Conservation (phyloP, 768 basidiomycete genomes). For the Pleurotus pulmonarius region DNA sequence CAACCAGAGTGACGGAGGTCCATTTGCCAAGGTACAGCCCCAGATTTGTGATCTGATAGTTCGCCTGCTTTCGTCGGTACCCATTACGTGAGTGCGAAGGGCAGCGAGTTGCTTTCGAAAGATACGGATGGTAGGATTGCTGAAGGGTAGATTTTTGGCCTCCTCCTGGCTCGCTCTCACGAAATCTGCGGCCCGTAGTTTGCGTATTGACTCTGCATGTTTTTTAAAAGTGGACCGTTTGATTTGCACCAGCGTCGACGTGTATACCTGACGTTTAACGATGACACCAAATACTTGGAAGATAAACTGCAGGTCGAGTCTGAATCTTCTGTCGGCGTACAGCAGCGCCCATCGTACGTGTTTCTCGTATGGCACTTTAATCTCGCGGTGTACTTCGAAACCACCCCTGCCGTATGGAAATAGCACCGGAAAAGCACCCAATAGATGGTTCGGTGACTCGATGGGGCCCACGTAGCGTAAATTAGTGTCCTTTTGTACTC, state of each 20-base stretch:
- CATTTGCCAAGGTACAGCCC: slow-evolving; percentile 26
- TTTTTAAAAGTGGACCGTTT: slow-evolving; percentile 16
- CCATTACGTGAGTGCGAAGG: slow-evolving; percentile 12
- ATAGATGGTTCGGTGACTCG: too few species aligned
- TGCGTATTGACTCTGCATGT: slow-evolving; percentile 16
- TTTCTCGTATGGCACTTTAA: slow-evolving; percentile 20
- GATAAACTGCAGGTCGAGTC: slow-evolving; percentile 21
- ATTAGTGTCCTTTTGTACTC: too few species aligned
- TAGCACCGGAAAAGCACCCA: too few species aligned
- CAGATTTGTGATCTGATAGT: slow-evolving; percentile 25
- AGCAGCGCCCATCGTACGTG: slow-evolving; percentile 26
- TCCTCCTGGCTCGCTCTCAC: slow-evolving; percentile 26
- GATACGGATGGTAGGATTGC: slow-evolving; percentile 14
- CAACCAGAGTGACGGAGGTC: too few species aligned
- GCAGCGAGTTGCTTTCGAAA: slow-evolving; percentile 17
- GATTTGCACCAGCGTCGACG: slow-evolving; percentile 29
- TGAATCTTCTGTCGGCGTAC: slow-evolving; percentile 25
- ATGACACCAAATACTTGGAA: slow-evolving; percentile 26
- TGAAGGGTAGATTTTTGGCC: slow-evolving; percentile 9
- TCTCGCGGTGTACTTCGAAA: too few species aligned
- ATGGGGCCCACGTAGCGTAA: too few species aligned
- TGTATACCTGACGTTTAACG: slow-evolving; percentile 19
- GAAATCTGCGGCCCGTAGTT: slow-evolving; percentile 24
- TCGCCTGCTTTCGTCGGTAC: slow-evolving; percentile 19
- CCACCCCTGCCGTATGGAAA: too few species aligned